These are phyloP conservation scores for Poa annua DNA, from an alignment of 176 grass and related monocot species.

Conservation along the genomic window DNA sequence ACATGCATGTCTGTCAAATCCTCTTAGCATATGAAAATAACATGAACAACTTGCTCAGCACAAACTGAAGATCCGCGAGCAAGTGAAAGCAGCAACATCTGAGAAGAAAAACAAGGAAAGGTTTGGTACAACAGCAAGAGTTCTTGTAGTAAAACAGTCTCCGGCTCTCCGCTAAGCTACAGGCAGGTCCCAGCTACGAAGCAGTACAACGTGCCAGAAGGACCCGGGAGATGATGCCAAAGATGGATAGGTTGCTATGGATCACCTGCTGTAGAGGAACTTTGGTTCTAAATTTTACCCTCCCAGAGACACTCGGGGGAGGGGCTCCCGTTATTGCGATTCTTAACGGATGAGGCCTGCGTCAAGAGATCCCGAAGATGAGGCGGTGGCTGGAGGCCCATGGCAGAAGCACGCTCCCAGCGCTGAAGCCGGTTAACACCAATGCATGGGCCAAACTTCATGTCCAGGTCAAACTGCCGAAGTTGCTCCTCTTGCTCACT, in stretches of 20 bases:
- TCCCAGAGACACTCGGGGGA: conserved; percentile 68
- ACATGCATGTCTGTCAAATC: background rate
- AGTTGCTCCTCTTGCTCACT: conserved; percentile 59
- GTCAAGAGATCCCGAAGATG: conserved; percentile 46
- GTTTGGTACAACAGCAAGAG: background rate
- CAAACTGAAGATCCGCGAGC: background rate
- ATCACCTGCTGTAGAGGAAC: background rate
- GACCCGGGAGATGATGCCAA: background rate
- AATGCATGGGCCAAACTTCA: conserved; percentile 67
- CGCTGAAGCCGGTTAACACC: conserved; percentile 59
- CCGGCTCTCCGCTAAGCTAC: background rate
- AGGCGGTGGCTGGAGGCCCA: conserved; percentile 63
- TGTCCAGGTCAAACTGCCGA: conserved; percentile 58
- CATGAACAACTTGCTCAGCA: background rate
- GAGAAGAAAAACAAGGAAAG: background rate
- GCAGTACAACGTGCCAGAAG: background rate
- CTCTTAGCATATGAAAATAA: conserved; percentile 13
- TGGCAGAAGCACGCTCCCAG: conserved; percentile 67
- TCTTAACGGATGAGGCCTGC: background rate
- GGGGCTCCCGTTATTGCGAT: background rate
- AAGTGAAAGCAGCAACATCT: background rate
- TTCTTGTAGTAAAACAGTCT: background rate
- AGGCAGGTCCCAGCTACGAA: background rate
- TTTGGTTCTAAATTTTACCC: conserved; percentile 49
- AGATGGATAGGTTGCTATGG: background rate